These are phyloP conservation scores for Apiospora marii DNA, from an alignment of 2,329 filamentous ascomycete genomes.

Conservation along the genomic window DNA sequence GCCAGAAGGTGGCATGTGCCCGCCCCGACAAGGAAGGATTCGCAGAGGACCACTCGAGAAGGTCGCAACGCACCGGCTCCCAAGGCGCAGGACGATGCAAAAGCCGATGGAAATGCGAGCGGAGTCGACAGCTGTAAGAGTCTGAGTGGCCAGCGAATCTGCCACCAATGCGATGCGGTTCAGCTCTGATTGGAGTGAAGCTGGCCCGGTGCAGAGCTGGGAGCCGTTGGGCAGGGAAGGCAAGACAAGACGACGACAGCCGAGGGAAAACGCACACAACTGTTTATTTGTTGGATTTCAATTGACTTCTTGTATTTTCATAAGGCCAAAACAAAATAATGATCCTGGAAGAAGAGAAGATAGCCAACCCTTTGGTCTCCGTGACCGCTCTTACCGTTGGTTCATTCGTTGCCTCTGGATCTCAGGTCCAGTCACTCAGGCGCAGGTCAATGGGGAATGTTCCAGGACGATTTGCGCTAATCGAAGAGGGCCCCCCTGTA, in stretches of 20 bases:
- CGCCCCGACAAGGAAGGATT: constrained; percentile 39
- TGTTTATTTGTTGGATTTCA: background rate
- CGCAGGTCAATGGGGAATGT: constrained; percentile 12
- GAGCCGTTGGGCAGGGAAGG: constrained; percentile 26
- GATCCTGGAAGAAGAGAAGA: background rate
- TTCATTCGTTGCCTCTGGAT: constrained; percentile 7
- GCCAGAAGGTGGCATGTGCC: constrained; percentile 36
- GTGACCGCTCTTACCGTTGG: constrained; percentile 15
- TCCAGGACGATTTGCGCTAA: background rate
- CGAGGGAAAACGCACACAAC: background rate
- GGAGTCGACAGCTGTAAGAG: constrained; percentile 44
- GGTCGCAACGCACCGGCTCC: constrained; percentile 11
- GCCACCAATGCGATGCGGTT: constrained; percentile 31
- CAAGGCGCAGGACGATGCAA: constrained; percentile 37
- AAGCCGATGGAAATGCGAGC: constrained; percentile 38
- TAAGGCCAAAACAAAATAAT: background rate
- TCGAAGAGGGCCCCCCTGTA: constrained; percentile 5
- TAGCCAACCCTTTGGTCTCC: background rate
- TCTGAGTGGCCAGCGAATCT: constrained; percentile 43
- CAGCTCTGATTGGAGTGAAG: constrained; percentile 41
- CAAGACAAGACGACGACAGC: constrained; percentile 2
- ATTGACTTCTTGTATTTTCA: background rate
- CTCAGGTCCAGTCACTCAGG: background rate
- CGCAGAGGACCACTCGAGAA: constrained; percentile 36
- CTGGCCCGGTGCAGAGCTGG: constrained; percentile 37